Percentiles rank a stretch among this genome's conserved stretches.
Evolutionary conservation across 192 early-diverging fungal species (phyloP).

Genomic region (Gorgonomyces haynaldii): DNA sequence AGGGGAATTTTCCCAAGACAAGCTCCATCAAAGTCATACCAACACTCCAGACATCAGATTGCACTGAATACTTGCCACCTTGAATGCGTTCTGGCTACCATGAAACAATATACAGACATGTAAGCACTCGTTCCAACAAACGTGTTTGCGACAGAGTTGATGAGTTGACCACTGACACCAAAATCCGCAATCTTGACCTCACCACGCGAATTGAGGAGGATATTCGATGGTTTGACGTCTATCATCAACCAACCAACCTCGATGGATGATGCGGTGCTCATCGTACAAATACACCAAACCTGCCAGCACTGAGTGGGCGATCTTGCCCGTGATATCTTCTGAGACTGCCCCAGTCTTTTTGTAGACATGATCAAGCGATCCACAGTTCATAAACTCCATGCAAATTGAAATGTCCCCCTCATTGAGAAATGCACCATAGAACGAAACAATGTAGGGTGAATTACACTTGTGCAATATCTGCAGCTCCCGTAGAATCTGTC

Average conservation of each 20-base stretch:
- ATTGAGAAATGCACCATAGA: conserved; percentile 82
- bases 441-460: conserved; percentile 87
- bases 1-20: conserved; percentile 84
- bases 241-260: conserved; percentile 42
- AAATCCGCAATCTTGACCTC: conserved; percentile 96
- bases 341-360: conserved; percentile 74
- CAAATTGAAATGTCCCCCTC: conserved; percentile 83
- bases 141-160: conserved; percentile 80
- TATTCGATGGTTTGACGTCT: conserved; percentile 99
- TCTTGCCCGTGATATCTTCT: conserved; percentile 78
- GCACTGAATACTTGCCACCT: conserved; percentile 69
- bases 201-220: conserved; percentile 77
- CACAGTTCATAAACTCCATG: conserved; percentile 94
- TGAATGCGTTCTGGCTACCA: conserved; percentile 88
- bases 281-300: conserved; percentile 91
- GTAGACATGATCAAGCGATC: conserved; percentile 87
- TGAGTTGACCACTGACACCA: conserved; percentile 84
- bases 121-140: conserved; percentile 97
- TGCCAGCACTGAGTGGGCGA: conserved; percentile 78
- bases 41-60: conserved; percentile 94
- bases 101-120: conserved; percentile 59
- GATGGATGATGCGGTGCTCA: conserved; percentile 77
- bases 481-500: conserved; percentile 85
- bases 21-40: conserved; percentile 84
- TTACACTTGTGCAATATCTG: conserved; percentile 79